phyloP scores from a whole-genome alignment of 2,329 filamentous ascomycete species.

The Samsoniella hepiali region DNA sequence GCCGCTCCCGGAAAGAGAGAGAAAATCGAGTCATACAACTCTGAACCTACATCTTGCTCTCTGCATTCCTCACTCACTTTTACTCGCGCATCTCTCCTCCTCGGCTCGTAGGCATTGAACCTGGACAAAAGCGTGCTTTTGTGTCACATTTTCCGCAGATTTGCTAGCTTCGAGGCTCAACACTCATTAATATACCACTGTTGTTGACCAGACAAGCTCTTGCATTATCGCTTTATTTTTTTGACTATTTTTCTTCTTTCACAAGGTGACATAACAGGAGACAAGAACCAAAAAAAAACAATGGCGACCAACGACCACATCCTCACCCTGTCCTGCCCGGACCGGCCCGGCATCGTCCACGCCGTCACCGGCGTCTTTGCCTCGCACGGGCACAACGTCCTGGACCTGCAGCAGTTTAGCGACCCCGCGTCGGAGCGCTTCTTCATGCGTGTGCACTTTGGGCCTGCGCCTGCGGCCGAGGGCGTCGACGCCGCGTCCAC shows the following conservation, averaged over 20 bases:
- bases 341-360: constrained; percentile 81
- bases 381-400: constrained; percentile 70
- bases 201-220: constrained; percentile 17
- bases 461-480: constrained; percentile 47
- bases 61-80: not conserved
- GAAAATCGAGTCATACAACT: constrained; percentile 17
- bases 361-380: constrained; percentile 78
- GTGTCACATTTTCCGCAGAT: constrained; percentile 1
- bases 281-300: constrained; percentile 19
- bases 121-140: constrained; percentile 7
- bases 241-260: not conserved
- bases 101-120: constrained; percentile 9
- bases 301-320: constrained; percentile 57
- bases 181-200: constrained; percentile 20
- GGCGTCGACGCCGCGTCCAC: constrained; percentile 34
- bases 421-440: constrained; percentile 72
- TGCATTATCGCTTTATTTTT: constrained; percentile 6
- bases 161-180: constrained; percentile 19
- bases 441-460: constrained; percentile 88
- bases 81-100: not conserved
- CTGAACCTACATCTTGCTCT: not conserved
- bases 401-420: constrained; percentile 82
- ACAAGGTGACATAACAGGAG: constrained; percentile 9
- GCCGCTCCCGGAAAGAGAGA: constrained; percentile 12
- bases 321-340: constrained; percentile 78